Evolutionary conservation across 805 yeast genomes (phyloP).

Genomic region (Nakazawaea peltata): DNA sequence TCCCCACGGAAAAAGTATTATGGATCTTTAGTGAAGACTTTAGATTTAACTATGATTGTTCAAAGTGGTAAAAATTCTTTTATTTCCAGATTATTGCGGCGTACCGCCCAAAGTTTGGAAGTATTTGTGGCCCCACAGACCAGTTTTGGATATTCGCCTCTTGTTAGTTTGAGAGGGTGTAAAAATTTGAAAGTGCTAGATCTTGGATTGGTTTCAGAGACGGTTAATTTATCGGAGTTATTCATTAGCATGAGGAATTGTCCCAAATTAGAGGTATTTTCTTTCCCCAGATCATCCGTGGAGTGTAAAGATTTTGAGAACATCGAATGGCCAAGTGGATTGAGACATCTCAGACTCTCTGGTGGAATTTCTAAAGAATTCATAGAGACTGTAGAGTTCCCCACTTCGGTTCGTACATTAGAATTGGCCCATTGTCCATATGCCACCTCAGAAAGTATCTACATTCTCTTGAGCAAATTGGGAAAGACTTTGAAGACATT

Average conservation of each 20-base stretch:
- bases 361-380: slow-evolving; percentile 89
- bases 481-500: slow-evolving; percentile 61
- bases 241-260: slow-evolving; percentile 66
- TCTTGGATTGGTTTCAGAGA: slow-evolving; percentile 81
- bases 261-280: slow-evolving; percentile 57
- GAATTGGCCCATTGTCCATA: slow-evolving; percentile 87
- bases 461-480: slow-evolving; percentile 48
- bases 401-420: slow-evolving; percentile 57
- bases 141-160: slow-evolving; percentile 86
- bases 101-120: slow-evolving; percentile 61
- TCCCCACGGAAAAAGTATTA: slow-evolving; percentile 36
- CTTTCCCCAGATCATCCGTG: slow-evolving; percentile 86
- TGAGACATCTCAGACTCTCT: slow-evolving; percentile 66
- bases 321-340: slow-evolving; percentile 68
- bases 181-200: slow-evolving; percentile 57
- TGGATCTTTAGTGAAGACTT: slow-evolving; percentile 51
- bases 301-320: slow-evolving; percentile 51
- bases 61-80: slow-evolving; percentile 90
- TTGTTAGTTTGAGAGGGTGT: slow-evolving; percentile 75
- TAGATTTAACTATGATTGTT: slow-evolving; percentile 73
- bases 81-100: slow-evolving; percentile 72
- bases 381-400: slow-evolving; percentile 61
- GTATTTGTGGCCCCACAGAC: slow-evolving; percentile 88
- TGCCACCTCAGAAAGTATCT: slow-evolving; percentile 57
- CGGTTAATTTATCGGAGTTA: slow-evolving; percentile 73